Conservation (phyloP, 108 stramenopile genomes). For the Stephanodiscus minutulus region DNA sequence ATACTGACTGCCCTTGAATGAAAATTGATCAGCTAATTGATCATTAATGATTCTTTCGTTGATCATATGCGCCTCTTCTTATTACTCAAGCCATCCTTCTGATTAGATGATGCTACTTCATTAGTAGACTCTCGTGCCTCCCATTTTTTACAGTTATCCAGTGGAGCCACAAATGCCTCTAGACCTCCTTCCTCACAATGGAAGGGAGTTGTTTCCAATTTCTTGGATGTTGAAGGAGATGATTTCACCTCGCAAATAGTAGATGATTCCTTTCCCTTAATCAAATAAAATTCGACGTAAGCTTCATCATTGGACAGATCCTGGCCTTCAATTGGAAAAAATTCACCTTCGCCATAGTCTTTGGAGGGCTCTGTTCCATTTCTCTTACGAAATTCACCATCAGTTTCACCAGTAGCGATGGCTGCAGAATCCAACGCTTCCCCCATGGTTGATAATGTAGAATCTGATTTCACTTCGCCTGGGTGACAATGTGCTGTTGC, state of each 20-base stretch:
- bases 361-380: neutral
- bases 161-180: neutral
- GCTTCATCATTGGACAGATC: too few species aligned
- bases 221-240: neutral
- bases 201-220: neutral
- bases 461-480: neutral
- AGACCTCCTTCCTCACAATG: neutral
- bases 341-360: neutral
- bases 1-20: too few species aligned
- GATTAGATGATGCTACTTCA: neutral
- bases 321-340: too few species aligned
- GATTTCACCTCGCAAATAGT: neutral
- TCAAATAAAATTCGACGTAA: too few species aligned
- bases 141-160: neutral
- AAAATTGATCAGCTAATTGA: too few species aligned
- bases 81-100: neutral
- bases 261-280: too few species aligned
- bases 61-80: constrained; percentile 3
- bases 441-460: neutral
- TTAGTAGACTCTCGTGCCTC: neutral
- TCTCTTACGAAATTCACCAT: neutral
- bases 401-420: neutral
- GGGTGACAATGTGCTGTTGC: neutral
- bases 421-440: neutral
- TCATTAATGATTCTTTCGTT: too few species aligned